Evolutionary conservation across 139 green algal genomes (phyloP), one percentile per base, ranked within the genome.

Genomic region (Limnomonas spitsbergensis): DNA sequence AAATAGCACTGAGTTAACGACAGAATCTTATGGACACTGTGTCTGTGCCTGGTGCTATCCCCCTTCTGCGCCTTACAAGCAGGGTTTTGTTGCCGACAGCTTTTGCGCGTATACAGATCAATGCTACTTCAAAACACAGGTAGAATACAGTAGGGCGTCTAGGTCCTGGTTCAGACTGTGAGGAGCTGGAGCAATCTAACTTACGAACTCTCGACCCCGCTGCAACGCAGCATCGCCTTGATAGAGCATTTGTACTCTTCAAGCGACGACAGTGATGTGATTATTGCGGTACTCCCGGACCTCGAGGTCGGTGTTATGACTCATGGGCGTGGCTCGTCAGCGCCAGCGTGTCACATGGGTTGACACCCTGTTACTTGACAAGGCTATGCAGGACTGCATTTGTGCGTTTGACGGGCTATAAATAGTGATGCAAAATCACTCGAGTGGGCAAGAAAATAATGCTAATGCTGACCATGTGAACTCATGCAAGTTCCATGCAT

Each of bases 21-120:
- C n/a, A n/a, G n/a, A n/a, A n/a, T n/a, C n/a, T n/a, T n/a, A 40
- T 73, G 53, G 77, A 82, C 20, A 54, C 76, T 20, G 80, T 78
- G 3, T 29, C 38, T 4, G 42, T 82, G 53, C 78, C 78, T 53
- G 4, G 29, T 26, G 31, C 34, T 39, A 37, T 83, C 27, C 82
- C 82, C 1, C 67, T 86, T n/a, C 31, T 86, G 29, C 73, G 69
- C 0, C 37, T 81, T 31, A n/a, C 71, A 2, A 79, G 76, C 61
- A 79, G 83, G 73, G 82, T 87, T 1, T 69, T 87, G 40, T 70
- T 87, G 47, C 82, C 82, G 3, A 83, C 79, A 29, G 79, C 82
- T 3, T 84, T 82, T 31, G 53, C 78, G 3, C 61, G 79, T 24
- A 53, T 87, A 9, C 56, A 80, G 26, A 39, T 87, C 20, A 39